A percentile compares a stretch with the other conserved stretches of the same genome.
Evolutionary conservation across 768 basidiomycete species (phyloP).

Genomic region (Leccinum subgranulosum): DNA sequence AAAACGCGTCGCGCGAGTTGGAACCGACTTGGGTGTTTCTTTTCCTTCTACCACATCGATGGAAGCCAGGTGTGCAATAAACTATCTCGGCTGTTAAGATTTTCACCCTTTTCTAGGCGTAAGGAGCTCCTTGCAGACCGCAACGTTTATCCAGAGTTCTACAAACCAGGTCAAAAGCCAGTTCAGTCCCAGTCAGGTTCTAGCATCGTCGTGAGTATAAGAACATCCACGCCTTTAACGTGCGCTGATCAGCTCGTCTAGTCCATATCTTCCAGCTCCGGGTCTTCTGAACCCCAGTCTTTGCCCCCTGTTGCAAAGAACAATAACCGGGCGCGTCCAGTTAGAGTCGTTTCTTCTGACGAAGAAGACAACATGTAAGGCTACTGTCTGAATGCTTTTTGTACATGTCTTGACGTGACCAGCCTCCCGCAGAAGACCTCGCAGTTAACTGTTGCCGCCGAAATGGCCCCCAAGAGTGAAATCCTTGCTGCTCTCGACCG

Average conservation of each 20-base stretch:
- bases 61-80: constrained; percentile 24
- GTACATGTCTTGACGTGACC: constrained; percentile 3
- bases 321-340: constrained; percentile 5
- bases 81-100: too few species aligned
- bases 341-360: constrained; percentile 31
- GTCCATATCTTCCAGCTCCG: constrained; percentile 25
- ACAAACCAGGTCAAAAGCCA: constrained; percentile 19
- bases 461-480: constrained; percentile 9
- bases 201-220: constrained; percentile 23
- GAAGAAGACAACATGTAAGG: constrained; percentile 23
- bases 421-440: constrained; percentile 4
- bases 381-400: not conserved
- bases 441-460: not conserved
- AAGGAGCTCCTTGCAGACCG: constrained; percentile 26
- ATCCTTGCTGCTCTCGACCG: constrained; percentile 26
- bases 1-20: constrained; percentile 22
- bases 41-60: constrained; percentile 12
- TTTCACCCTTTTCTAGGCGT: constrained; percentile 16
- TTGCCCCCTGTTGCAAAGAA: constrained; percentile 4
- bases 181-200: not conserved
- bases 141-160: constrained; percentile 30
- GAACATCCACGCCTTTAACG: not conserved
- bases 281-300: constrained; percentile 20
- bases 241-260: not conserved
- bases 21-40: constrained; percentile 2